Evolutionary conservation across 2,329 filamentous ascomycete species (phyloP).

Genomic region (Chaetothyriales sp.): DNA sequence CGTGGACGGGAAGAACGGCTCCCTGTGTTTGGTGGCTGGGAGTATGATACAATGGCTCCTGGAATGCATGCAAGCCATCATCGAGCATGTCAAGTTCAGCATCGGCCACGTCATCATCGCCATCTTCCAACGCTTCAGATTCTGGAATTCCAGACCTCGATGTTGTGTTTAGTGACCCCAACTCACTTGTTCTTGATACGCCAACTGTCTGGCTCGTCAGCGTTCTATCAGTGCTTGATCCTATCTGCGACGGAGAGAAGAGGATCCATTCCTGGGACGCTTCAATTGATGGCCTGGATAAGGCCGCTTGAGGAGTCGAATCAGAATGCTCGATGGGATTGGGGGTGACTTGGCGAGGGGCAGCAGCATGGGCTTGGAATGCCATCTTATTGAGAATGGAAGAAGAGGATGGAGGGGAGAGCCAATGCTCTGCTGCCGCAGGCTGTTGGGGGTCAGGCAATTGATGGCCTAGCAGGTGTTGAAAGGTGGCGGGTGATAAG

Average conservation of each 20-base stretch:
- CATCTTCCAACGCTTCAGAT: constrained; percentile 35
- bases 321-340: constrained; percentile 4
- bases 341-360: constrained; percentile 10
- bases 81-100: constrained; percentile 88
- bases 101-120: constrained; percentile 39
- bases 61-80: constrained; percentile 79
- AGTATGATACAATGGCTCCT: constrained; percentile 41
- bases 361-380: constrained; percentile 13
- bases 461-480: neutral
- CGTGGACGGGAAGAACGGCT: constrained; percentile 73
- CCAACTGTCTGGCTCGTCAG: constrained; percentile 53
- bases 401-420: neutral
- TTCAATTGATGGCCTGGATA: constrained; percentile 26
- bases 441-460: neutral
- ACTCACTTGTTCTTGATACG: constrained; percentile 62
- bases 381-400: constrained; percentile 8
- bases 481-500: neutral
- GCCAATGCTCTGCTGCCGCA: neutral
- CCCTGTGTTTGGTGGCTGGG: constrained; percentile 31
- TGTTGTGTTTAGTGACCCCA: constrained; percentile 62
- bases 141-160: constrained; percentile 45
- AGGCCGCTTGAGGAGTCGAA: constrained; percentile 8
- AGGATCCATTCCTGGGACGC: constrained; percentile 92
- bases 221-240: constrained; percentile 53
- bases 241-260: constrained; percentile 62